phyloP scores from a whole-genome alignment of 2,329 filamentous ascomycete species.

The Pyrenophora teres region DNA sequence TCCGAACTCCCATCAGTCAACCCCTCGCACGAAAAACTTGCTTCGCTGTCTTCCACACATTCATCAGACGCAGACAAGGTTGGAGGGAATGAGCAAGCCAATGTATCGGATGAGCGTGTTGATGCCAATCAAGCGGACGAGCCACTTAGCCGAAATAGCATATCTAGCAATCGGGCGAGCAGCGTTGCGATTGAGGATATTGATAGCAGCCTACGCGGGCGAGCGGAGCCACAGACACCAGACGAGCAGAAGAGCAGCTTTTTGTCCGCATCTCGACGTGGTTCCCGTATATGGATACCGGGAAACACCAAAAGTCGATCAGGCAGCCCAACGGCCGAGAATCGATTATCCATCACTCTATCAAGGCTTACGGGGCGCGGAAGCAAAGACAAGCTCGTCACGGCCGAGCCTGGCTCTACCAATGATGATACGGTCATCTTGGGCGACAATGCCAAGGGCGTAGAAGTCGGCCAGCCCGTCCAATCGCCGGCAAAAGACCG shows the following conservation, averaged over 20 bases:
- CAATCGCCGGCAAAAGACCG: conserved; percentile 29
- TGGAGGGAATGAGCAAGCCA: conserved; percentile 33
- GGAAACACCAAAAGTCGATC: conserved; percentile 49
- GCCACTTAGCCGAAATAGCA: conserved; percentile 39
- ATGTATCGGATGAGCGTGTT: conserved; percentile 15
- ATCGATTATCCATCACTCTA: conserved; percentile 50
- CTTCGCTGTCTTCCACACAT: conserved; percentile 19
- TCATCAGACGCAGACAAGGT: conserved; percentile 26
- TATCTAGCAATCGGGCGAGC: conserved; percentile 46
- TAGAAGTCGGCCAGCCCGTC: conserved; percentile 18
- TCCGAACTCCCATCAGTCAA: conserved; percentile 23
- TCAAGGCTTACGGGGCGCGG: conserved; percentile 47
- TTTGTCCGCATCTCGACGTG: conserved; percentile 39
- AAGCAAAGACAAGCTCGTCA: conserved; percentile 49
- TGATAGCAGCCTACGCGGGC: conserved; percentile 39
- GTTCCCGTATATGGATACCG: conserved; percentile 38
- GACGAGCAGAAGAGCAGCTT: conserved; percentile 49
- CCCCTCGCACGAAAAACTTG: conserved; percentile 39
- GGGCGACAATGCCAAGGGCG: conserved; percentile 26
- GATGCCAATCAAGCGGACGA: conserved; percentile 28
- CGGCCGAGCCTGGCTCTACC: conserved; percentile 19
- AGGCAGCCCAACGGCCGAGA: conserved; percentile 48
- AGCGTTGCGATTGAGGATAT: conserved; percentile 50
- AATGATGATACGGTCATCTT: conserved; percentile 37
- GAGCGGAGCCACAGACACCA: conserved; percentile 50